phyloP scores from a whole-genome alignment of 306 rosid genomes.

The Cucurbita argyrosperma region DNA sequence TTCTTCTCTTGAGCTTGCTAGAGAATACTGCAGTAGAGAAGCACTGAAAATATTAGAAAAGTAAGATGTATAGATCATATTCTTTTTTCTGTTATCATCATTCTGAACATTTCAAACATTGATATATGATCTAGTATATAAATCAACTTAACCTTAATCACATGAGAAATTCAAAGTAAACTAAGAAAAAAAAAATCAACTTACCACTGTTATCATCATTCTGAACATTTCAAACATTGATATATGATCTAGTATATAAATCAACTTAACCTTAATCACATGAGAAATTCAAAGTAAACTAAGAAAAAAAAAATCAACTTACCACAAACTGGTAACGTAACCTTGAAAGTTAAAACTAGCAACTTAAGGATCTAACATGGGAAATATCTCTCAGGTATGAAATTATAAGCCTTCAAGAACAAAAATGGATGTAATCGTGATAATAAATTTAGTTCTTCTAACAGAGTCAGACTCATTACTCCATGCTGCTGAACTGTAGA shows the following conservation, averaged over 20 bases:
- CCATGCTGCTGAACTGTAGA: background rate
- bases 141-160: background rate
- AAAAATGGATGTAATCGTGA: background rate
- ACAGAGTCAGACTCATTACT: background rate
- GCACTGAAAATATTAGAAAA: background rate
- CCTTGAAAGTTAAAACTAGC: background rate
- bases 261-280: background rate
- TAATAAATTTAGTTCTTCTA: background rate
- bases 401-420: background rate
- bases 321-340: background rate
- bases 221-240: background rate
- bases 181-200: background rate
- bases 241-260: background rate
- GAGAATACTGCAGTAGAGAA: slow-evolving; percentile 64
- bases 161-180: background rate
- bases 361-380: background rate
- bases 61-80: background rate
- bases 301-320: background rate
- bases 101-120: background rate
- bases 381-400: background rate
- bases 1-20: slow-evolving; percentile 76
- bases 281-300: background rate
- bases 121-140: background rate
- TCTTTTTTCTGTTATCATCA: background rate
- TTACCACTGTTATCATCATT: slow-evolving; percentile 4